Evolutionary conservation across 768 basidiomycete genomes (phyloP), one percentile per base, ranked within the genome.

Genomic region (Boletus sensibilis): DNA sequence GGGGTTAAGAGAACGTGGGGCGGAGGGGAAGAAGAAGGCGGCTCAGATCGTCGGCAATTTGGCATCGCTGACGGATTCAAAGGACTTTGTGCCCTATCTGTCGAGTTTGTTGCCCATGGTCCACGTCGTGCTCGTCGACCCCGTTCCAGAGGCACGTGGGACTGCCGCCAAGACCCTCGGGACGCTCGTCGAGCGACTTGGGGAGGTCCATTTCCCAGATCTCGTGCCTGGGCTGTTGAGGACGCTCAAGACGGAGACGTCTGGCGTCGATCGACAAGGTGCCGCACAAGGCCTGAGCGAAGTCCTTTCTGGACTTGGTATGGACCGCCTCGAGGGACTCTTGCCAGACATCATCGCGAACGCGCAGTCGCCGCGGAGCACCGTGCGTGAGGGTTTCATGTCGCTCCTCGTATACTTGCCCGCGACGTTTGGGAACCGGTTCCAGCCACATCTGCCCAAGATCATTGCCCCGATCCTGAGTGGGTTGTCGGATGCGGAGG

Each of bases 41-140:
- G 93, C 91, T 0, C 94, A 95, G 71, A 98, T 98, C 57, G 92
- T 98, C 43, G 97, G 97, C n/a, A 98, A 98, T 70, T 81, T 98
- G 55, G 90, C 93, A 1, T 92, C 91, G 1, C 76, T 94, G 45
- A 94, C 92, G 1, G 91, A 93, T 59, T 82, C 90, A 0, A 90
- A 88, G 65, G 97, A 98, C 70, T 94, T 98, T 64, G 87, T 96
- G 14, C 95, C 97, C 0, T 98, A 99, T 69, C 81, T 99, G n/a
- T 81, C 85, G 25, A 83, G 86, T 37, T 82, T 98, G 20, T 75
- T 98, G 38, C 97, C 97, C 0, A 78, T 97, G 71, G 90, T 99
- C 0, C 94, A 97, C 65, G 75, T 85, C 20, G 96, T 98, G 16
- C 83, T 99, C 10, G 88, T 95, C 40, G 97, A 99, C 63, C 97